Conservation (phyloP, 108 stramenopile species). For the Conticribra guillardii region DNA sequence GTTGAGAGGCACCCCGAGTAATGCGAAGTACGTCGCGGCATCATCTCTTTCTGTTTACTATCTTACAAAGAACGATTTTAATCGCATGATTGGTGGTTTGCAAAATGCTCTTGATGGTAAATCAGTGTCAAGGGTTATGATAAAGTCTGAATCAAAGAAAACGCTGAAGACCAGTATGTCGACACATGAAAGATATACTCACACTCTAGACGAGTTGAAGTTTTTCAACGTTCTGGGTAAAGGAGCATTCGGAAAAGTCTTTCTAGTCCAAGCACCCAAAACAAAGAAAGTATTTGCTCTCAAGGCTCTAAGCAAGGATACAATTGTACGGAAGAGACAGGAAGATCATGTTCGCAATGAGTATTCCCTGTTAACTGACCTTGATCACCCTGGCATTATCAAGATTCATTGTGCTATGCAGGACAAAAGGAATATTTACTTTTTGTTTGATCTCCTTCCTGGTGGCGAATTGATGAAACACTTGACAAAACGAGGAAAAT, state of each 20-base stretch:
- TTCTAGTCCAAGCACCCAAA: conserved; percentile 36
- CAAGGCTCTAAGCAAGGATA: conserved; percentile 67
- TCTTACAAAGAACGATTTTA: conserved; percentile 62
- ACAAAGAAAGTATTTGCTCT: conserved; percentile 61
- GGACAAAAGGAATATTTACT: conserved; percentile 60
- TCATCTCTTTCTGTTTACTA: conserved; percentile 58
- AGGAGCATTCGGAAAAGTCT: conserved; percentile 52
- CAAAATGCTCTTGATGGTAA: conserved; percentile 61
- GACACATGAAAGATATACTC: conserved; percentile 20
- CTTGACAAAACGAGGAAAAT: conserved; percentile 17
- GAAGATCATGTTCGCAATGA: conserved; percentile 64
- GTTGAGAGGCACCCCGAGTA: conserved; percentile 67
- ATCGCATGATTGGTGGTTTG: conserved; percentile 58
- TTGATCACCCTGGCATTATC: conserved; percentile 68
- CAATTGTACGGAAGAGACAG: conserved; percentile 60
- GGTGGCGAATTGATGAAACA: conserved; percentile 29
- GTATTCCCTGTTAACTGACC: conserved; percentile 44
- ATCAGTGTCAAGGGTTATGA: conserved; percentile 17
- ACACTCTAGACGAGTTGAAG: conserved; percentile 16
- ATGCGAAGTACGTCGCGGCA: conserved; percentile 57
- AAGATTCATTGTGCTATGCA: conserved; percentile 59
- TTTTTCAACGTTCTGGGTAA: conserved; percentile 36
- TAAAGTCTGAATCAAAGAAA: conserved; percentile 1
- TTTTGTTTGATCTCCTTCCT: conserved; percentile 62
- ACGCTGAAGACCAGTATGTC: conserved; percentile 32